Conservation (phyloP, 2,329 filamentous ascomycete genomes). For the Myriosclerotinia scirpicola region DNA sequence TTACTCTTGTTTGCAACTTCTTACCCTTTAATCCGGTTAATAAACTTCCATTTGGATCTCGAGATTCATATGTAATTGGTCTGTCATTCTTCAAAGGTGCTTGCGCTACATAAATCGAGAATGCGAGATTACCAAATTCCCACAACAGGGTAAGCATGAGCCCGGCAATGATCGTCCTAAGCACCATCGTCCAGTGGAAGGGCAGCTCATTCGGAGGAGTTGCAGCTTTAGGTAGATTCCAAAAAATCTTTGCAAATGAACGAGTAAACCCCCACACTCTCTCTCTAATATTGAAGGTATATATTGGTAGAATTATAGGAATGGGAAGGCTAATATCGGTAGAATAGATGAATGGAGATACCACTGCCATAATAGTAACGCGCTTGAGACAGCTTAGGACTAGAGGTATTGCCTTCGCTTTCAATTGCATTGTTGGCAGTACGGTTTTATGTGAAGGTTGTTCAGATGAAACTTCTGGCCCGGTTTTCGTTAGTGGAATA, state of each 20-base stretch:
- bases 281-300: constrained; percentile 61
- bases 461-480: constrained; percentile 38
- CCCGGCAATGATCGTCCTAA: constrained; percentile 60
- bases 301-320: constrained; percentile 45
- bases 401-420: constrained; percentile 40
- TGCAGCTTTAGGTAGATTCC: constrained; percentile 71
- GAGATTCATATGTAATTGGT: constrained; percentile 80
- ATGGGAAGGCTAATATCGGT: constrained; percentile 47
- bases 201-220: constrained; percentile 60
- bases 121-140: constrained; percentile 74
- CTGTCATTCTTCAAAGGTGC: constrained; percentile 81
- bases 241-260: constrained; percentile 68
- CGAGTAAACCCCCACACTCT: constrained; percentile 69
- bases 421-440: constrained; percentile 44
- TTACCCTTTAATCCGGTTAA: constrained; percentile 81
- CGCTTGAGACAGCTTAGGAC: constrained; percentile 39
- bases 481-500: constrained; percentile 45
- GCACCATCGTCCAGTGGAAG: constrained; percentile 55
- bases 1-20: constrained; percentile 71
- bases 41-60: constrained; percentile 88
- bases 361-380: constrained; percentile 45
- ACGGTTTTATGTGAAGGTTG: constrained; percentile 43
- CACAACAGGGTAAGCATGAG: constrained; percentile 70
- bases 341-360: constrained; percentile 43
- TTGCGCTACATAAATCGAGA: constrained; percentile 76